Base-by-base conservation (phyloP, 306 rosid genomes). In the Dryas octopetala region DNA sequence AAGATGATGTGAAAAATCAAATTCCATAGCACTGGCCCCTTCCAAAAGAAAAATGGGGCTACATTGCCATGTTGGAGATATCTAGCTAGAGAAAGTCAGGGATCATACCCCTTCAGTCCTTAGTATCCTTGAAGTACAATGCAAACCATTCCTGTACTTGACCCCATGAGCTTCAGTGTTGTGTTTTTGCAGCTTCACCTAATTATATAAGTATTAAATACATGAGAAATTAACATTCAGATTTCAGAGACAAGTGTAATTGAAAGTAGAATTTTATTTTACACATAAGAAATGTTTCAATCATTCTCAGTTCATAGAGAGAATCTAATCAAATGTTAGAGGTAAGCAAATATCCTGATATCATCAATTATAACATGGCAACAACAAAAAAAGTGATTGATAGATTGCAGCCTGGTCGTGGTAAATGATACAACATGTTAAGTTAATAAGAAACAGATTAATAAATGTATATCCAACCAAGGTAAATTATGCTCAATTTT, bases 161-260 rank as follows among this genome's bases (percentile, higher is more conserved):
- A 91, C 64, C 79, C 85, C 85, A 69, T 82, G 93, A n/a, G 88
- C 85, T 73, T 86, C 91, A 2, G 95, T 79, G 70, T 91, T 94
- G 86, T 91, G 95, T 65, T 85, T 94, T 83, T 95, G 97, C 87
- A 95, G 83, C 90, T 83, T 91, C 85, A 91, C 98, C 98, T 95
- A 67, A 32, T 3, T 46, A 16, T 13, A 12, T 12, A 70, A 70
- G 26, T 8, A 60, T 32, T 71, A 49, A 55, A 45, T 15, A 51
- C 62, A 10, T 38, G 43, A 44, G 45, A 52, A 55, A 43, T 61
- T 61, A 38, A 11, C 2, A 11, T 9, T 4, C 19, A 28, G 19
- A 19, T 19, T 19, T 19, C 19, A 49, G 40, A n/a, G 52, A 46
- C 23, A 49, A 71, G 11, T 4, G 9, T 12, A 53, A 45, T 17